phyloP scores from a whole-genome alignment of 306 rosid species.

The Cucurbita pepo region DNA sequence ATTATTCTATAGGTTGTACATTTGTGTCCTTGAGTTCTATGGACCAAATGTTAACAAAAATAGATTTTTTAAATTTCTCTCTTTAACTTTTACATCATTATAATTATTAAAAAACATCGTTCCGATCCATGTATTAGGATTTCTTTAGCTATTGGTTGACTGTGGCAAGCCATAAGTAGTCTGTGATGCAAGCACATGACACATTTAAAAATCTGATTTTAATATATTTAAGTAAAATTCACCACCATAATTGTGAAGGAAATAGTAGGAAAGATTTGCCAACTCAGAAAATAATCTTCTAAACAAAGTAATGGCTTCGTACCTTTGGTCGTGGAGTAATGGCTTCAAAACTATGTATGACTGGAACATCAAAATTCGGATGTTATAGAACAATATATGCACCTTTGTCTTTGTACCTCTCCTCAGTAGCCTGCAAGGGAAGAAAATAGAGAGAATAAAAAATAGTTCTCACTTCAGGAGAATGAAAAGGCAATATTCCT shows the following conservation, averaged over 20 bases:
- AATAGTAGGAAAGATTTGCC: background rate
- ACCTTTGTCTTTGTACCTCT: slow-evolving; percentile 66
- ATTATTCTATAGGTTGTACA: background rate
- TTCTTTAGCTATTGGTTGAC: background rate
- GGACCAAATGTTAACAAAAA: background rate
- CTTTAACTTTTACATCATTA: background rate
- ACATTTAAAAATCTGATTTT: background rate
- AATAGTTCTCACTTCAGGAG: background rate
- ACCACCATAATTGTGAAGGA: background rate
- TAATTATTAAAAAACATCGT: background rate
- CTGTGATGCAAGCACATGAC: background rate
- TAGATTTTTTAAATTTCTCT: background rate
- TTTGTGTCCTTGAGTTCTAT: background rate
- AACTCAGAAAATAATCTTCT: background rate
- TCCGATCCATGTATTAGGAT: background rate
- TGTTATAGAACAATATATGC: slow-evolving; percentile 65
- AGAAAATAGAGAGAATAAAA: background rate
- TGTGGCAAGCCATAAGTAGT: background rate
- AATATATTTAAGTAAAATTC: background rate
- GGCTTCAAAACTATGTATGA: slow-evolving; percentile 56
- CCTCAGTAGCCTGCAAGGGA: slow-evolving; percentile 39
- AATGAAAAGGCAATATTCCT: background rate
- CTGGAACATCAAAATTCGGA: slow-evolving; percentile 61
- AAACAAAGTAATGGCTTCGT: background rate
- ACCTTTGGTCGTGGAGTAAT: slow-evolving; percentile 78